A percentile compares a stretch with the other conserved stretches of the same genome.
Conservation (phyloP, 768 basidiomycete species). For the Nidularia pulvinata region DNA sequence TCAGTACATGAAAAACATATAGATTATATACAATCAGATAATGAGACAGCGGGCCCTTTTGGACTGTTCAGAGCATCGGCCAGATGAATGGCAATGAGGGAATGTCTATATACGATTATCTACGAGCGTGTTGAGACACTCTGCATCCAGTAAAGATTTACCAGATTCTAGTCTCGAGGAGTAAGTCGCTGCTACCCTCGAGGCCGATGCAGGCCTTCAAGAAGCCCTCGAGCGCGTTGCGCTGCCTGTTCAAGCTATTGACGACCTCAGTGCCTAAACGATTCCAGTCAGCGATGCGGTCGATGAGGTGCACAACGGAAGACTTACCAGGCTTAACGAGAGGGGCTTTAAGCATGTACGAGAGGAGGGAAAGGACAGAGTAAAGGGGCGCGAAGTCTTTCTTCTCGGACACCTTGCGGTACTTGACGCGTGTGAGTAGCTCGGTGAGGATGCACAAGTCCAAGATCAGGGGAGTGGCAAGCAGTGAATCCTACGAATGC, state of each 20-base stretch:
- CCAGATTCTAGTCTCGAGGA: slow-evolving; percentile 90
- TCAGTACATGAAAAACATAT: too few relatives aligned
- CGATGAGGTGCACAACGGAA: too few relatives aligned
- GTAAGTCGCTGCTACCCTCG: slow-evolving; percentile 79
- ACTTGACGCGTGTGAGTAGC: slow-evolving; percentile 90
- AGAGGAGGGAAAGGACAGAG: slow-evolving; percentile 88
- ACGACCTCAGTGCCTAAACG: slow-evolving; percentile 92
- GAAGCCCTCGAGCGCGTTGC: slow-evolving; percentile 92
- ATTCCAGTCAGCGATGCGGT: too few relatives aligned
- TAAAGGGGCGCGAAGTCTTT: slow-evolving; percentile 83
- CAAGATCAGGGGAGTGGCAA: slow-evolving; percentile 95
- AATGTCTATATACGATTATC: background rate
- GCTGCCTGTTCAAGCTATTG: slow-evolving; percentile 94
- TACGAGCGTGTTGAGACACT: background rate
- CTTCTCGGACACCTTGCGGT: slow-evolving; percentile 57
- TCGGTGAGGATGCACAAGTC: slow-evolving; percentile 94
- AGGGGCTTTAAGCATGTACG: slow-evolving; percentile 99
- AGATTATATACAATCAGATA: too few relatives aligned
- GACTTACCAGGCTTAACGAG: slow-evolving; percentile 95
- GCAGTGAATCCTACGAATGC: slow-evolving; percentile 74
- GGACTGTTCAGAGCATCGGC: too few relatives aligned
- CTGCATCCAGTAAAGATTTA: slow-evolving; percentile 30
- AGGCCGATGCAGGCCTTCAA: slow-evolving; percentile 93
- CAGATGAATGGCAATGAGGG: background rate
- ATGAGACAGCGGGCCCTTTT: too few relatives aligned